These are phyloP conservation scores for Melastoma candidum DNA, from an alignment of 441 rosid species.

Conservation along the genomic window DNA sequence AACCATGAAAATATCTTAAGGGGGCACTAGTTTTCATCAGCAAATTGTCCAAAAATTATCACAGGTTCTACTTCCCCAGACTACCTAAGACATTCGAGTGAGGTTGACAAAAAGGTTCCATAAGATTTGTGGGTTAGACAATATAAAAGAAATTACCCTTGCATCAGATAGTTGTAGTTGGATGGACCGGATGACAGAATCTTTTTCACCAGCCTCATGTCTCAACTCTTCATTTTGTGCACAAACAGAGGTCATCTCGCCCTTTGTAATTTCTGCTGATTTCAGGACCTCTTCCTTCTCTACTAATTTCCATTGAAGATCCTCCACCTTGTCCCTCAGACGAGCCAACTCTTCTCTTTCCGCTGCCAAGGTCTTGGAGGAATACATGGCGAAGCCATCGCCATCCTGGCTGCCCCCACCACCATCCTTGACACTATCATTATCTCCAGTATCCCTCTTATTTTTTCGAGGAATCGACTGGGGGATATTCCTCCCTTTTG, in stretches of 20 bases:
- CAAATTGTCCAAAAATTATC: too few relatives aligned
- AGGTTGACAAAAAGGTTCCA: too few relatives aligned
- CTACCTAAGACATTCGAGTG: too few relatives aligned
- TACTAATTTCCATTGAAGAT: slow-evolving; percentile 47
- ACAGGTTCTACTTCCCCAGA: too few relatives aligned
- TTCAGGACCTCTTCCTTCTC: slow-evolving; percentile 84
- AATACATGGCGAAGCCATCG: slow-evolving; percentile 30
- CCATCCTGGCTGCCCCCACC: slow-evolving; percentile 32
- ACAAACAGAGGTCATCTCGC: slow-evolving; percentile 35
- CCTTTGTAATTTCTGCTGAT: slow-evolving; percentile 43
- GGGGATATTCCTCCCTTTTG: slow-evolving; percentile 50
- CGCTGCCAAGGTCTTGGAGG: slow-evolving; percentile 36
- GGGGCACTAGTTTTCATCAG: neutral
- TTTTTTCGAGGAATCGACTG: slow-evolving; percentile 52
- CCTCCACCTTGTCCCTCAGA: slow-evolving; percentile 64
- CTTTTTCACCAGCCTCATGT: slow-evolving; percentile 55
- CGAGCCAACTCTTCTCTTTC: slow-evolving; percentile 51
- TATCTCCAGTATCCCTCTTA: slow-evolving; percentile 49
- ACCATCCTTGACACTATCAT: slow-evolving; percentile 28
- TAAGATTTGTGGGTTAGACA: neutral
- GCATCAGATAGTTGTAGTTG: slow-evolving; percentile 75
- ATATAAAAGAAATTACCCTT: slow-evolving; percentile 39
- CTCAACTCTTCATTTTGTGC: slow-evolving; percentile 48
- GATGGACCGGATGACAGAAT: slow-evolving; percentile 49
- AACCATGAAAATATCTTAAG: slow-evolving; percentile 6